Conservation (phyloP, 371 early-diverging fungal genomes). For the Chytridiales sp. region DNA sequence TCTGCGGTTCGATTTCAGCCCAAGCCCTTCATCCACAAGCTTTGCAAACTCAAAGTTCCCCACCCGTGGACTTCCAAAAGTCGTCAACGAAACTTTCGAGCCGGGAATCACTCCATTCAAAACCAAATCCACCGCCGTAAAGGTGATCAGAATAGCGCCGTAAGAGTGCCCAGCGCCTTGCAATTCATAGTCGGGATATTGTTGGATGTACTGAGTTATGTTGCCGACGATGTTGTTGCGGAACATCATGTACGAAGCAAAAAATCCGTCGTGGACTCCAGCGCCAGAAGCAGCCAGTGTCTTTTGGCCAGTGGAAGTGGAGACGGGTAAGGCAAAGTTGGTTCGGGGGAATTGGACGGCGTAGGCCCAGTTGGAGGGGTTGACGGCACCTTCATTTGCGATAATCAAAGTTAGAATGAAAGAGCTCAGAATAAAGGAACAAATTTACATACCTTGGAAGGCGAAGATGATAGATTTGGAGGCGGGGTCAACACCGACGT, state of each 20-base stretch:
- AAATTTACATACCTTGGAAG: too few relatives aligned
- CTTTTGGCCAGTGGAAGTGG: background rate
- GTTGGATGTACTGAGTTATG: background rate
- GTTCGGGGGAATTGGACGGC: background rate
- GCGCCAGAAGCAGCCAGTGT: background rate
- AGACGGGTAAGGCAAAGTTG: background rate
- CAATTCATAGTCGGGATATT: background rate
- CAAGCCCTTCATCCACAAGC: slow-evolving; percentile 1
- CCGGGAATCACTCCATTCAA: background rate
- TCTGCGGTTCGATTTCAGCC: background rate
- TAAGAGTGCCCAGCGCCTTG: slow-evolving; percentile 4
- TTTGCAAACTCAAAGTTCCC: background rate
- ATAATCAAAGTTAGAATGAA: too few relatives aligned
- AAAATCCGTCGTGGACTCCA: too few relatives aligned
- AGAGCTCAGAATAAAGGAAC: too few relatives aligned
- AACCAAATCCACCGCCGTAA: background rate
- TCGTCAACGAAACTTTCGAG: slow-evolving; percentile 2
- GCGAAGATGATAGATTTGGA: background rate
- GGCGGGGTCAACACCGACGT: background rate
- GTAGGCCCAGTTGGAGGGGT: background rate
- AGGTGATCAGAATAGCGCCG: background rate
- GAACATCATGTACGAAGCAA: too few relatives aligned
- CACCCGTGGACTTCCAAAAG: background rate
- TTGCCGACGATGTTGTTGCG: background rate
- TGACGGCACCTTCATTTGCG: slow-evolving; percentile 7